These are phyloP conservation scores for Colletotrichum horii DNA, from an alignment of 2,329 filamentous ascomycete species.

Conservation along the genomic window DNA sequence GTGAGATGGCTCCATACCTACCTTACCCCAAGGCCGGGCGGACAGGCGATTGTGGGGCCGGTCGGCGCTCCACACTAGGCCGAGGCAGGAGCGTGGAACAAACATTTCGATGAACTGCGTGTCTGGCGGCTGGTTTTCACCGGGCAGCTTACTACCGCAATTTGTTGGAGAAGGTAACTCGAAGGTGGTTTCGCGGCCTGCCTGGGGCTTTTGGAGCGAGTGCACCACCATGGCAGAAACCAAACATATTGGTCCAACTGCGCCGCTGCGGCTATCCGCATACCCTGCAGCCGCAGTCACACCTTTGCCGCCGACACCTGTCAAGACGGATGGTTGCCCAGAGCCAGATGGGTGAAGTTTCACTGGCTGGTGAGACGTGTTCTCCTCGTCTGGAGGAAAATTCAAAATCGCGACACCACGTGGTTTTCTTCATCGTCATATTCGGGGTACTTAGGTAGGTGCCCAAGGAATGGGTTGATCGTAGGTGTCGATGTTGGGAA, in stretches of 20 bases:
- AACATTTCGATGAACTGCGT: neutral
- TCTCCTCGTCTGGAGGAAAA: neutral
- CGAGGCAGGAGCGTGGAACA: neutral
- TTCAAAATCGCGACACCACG: neutral
- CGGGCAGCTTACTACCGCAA: neutral
- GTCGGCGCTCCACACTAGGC: neutral
- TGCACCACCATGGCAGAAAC: neutral
- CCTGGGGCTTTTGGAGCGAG: neutral
- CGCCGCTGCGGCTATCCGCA: neutral
- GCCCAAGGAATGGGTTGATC: neutral
- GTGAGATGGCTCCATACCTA: neutral
- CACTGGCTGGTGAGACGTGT: neutral
- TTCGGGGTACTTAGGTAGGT: neutral
- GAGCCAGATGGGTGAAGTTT: neutral
- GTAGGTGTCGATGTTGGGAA: neutral
- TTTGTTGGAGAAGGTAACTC: neutral
- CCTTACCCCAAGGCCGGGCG: neutral
- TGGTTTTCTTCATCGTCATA: neutral
- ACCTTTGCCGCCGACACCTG: neutral
- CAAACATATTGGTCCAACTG: neutral
- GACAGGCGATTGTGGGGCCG: neutral
- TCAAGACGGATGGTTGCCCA: neutral
- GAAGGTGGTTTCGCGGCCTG: neutral
- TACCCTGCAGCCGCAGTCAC: neutral
- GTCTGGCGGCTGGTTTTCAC: neutral